Base-by-base conservation (phyloP, 1,139 yeast genomes). In the Saccharomycopsis crataegensis region DNA sequence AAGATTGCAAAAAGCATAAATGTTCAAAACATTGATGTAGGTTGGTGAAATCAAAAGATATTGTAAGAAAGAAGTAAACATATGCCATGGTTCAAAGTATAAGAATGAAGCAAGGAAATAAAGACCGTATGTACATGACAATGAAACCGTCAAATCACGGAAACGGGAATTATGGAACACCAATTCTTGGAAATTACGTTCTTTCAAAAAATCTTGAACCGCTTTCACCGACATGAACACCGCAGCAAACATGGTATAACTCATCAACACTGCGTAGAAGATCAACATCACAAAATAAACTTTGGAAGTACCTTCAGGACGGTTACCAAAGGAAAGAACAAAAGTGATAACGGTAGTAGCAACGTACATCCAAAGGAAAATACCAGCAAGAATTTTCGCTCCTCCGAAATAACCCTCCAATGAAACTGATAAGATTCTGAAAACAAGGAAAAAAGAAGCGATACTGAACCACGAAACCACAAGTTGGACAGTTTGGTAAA, bases 71-170 rank as follows among this genome's bases (percentile, higher is more conserved):
- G 96, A 86, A n/a, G 96, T 86, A 49, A 91, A 50, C 80, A 89
- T 83, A 64, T 93, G 99, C 97, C 96, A 90, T 53, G 98, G 97
- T 62, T 93, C 97, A 65, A 93, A 70, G 65, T 89, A 90, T 41
- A 89, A 67, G 41, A 90, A 62, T 7, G 97, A 87, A 6, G 93
- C 88, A 40, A 87, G 65, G 57, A 89, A 75, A 66, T 93, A 93
- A 44, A 93, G 75, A 3, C 82, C 79, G 67, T 90, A 91, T 0
- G 99, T 93, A 2, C 96, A 86, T n/a, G 80, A 77, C 62, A 90
- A 76, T 6, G 97, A 89, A 12, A 93, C 82, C 40, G 90, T 78
- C 67, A 93, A 75, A 65, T 93, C 96, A 60, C 98, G 75, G 69
- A 93, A 84, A 46, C 57, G 22, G 6, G 44, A 22, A 46, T 56